These are phyloP conservation scores for Mycena maculata DNA, from an alignment of 768 basidiomycete species.

Conservation along the genomic window DNA sequence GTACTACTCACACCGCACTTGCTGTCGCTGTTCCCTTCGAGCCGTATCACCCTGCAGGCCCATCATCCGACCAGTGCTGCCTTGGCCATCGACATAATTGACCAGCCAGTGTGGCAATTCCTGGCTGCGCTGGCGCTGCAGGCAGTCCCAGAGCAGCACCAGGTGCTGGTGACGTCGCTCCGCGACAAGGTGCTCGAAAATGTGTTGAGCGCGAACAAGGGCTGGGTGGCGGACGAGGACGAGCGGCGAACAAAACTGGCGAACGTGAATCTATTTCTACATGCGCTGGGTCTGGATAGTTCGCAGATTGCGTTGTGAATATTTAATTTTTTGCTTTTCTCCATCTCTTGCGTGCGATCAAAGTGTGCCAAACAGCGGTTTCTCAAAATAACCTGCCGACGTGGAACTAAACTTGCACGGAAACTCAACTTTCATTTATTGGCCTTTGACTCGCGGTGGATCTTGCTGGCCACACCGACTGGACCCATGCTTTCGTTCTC, in stretches of 20 bases:
- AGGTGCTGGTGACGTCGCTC: slow-evolving; percentile 82
- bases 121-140: slow-evolving; percentile 89
- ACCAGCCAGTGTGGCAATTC: slow-evolving; percentile 96
- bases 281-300: slow-evolving; percentile 73
- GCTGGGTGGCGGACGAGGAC: slow-evolving; percentile 78
- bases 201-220: slow-evolving; percentile 82
- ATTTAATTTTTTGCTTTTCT: slow-evolving; percentile 42
- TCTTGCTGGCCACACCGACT: slow-evolving; percentile 28
- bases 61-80: slow-evolving; percentile 44
- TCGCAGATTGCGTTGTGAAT: slow-evolving; percentile 49
- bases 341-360: slow-evolving; percentile 36
- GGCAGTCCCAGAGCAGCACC: slow-evolving; percentile 88
- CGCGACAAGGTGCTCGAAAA: slow-evolving; percentile 96
- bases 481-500: slow-evolving; percentile 52
- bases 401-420: slow-evolving; percentile 19
- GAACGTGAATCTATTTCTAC: slow-evolving; percentile 93
- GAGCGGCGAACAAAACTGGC: slow-evolving; percentile 82
- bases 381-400: slow-evolving; percentile 24
- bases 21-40: slow-evolving; percentile 89
- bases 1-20: slow-evolving; percentile 82
- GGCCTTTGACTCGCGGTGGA: slow-evolving; percentile 16
- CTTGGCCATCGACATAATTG: slow-evolving; percentile 70
- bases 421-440: slow-evolving; percentile 25
- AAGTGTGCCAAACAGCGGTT: not conserved
- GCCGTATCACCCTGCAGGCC: slow-evolving; percentile 64